A percentile compares a stretch with the other conserved stretches of the same genome.
Evolutionary conservation across 2,329 filamentous ascomycete genomes (phyloP).

Genomic region (Neonectria punicea): DNA sequence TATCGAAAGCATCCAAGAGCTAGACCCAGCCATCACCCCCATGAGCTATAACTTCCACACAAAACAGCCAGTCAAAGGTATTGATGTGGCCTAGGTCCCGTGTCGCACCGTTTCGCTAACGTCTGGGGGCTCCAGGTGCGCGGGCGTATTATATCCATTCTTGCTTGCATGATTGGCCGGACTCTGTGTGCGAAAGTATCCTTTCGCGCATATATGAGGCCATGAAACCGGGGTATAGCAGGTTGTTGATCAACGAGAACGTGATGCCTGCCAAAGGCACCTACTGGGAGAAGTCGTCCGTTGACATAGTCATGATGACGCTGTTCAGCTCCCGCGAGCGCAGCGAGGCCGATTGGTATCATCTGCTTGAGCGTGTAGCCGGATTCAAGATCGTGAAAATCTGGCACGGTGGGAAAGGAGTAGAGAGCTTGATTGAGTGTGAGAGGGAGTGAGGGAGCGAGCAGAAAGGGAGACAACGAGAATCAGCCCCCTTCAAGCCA

Average conservation of each 20-base stretch:
- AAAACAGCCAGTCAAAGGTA: neutral
- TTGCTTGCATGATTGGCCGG: slow-evolving; percentile 60
- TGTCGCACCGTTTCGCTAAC: too few relatives aligned
- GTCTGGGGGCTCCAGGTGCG: slow-evolving; percentile 39
- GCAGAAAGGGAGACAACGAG: too few relatives aligned
- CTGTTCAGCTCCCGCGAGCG: slow-evolving; percentile 34
- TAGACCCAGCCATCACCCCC: too few relatives aligned
- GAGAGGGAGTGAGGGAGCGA: too few relatives aligned
- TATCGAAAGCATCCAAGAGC: too few relatives aligned
- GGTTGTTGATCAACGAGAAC: slow-evolving; percentile 47
- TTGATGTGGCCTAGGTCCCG: too few relatives aligned
- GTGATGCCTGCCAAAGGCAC: slow-evolving; percentile 46
- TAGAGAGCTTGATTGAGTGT: slow-evolving; percentile 37
- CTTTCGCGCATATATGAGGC: slow-evolving; percentile 27
- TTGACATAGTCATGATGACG: slow-evolving; percentile 48
- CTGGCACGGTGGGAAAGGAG: slow-evolving; percentile 24
- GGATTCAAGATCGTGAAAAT: slow-evolving; percentile 34
- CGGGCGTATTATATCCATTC: slow-evolving; percentile 29
- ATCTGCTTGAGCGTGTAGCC: slow-evolving; percentile 25
- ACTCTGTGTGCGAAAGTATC: slow-evolving; percentile 48
- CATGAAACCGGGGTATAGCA: slow-evolving; percentile 49
- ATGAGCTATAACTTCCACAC: too few relatives aligned
- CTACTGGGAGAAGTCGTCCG: slow-evolving; percentile 41
- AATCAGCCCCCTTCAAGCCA: too few relatives aligned
- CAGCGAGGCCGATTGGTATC: slow-evolving; percentile 30